These are phyloP conservation scores for Yarrowia porcina DNA, from an alignment of 805 yeast genomes.

Conservation along the genomic window DNA sequence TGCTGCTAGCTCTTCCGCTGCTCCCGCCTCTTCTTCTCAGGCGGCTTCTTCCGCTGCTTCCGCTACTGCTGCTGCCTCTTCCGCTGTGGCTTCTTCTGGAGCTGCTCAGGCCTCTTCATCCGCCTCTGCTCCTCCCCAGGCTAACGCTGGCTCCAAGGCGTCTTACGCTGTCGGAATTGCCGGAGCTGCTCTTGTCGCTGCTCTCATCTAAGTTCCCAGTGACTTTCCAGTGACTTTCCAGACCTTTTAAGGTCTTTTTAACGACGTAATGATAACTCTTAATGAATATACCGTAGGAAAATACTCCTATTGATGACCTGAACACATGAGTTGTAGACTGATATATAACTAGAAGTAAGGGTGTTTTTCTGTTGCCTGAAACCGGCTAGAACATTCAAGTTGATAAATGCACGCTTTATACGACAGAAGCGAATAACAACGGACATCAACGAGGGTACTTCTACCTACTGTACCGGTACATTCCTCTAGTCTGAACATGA, in stretches of 20 bases:
- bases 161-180: background rate
- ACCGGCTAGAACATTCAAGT: no score
- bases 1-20: background rate
- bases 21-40: background rate
- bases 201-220: slow-evolving; percentile 2
- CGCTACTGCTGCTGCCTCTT: background rate
- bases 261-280: slow-evolving; percentile 25
- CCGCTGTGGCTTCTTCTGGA: background rate
- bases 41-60: background rate
- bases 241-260: background rate
- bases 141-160: slow-evolving; percentile 13
- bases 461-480: no score
- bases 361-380: no score
- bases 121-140: slow-evolving; percentile 17
- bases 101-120: slow-evolving; percentile 12
- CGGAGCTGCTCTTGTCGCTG: slow-evolving; percentile 14
- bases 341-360: no score
- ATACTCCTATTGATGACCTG: background rate
- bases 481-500: no score
- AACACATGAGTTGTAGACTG: no score
- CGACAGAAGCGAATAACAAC: no score
- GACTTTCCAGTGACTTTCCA: background rate
- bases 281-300: background rate
- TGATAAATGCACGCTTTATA: no score
- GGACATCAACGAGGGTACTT: no score